A percentile compares a stretch with the other conserved stretches of the same genome.
Evolutionary conservation across 768 basidiomycete species (phyloP).

Genomic region (Termitomyces sp.): DNA sequence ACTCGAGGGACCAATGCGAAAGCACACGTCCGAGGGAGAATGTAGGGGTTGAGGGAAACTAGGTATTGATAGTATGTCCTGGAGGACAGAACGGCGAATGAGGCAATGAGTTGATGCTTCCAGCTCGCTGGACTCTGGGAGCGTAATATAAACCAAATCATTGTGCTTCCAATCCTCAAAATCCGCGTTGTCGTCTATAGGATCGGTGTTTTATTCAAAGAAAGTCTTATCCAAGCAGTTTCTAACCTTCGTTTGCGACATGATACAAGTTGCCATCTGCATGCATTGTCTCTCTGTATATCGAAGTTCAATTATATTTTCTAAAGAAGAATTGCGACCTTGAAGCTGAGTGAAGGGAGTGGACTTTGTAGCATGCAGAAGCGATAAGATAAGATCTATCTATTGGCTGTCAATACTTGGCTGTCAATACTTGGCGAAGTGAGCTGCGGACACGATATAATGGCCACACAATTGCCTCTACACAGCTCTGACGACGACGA

Average conservation of each 20-base stretch:
- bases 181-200: background rate
- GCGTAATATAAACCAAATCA: conserved; percentile 9
- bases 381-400: background rate
- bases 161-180: conserved; percentile 8
- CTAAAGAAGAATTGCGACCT: background rate
- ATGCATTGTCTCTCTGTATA: background rate
- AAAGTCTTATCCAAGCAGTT: background rate
- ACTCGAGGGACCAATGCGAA: conserved; percentile 10
- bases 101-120: conserved; percentile 16
- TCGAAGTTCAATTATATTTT: background rate
- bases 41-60: conserved; percentile 9
- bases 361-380: too few species aligned
- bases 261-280: background rate
- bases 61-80: conserved; percentile 8
- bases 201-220: background rate
- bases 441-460: conserved; percentile 2
- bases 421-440: background rate
- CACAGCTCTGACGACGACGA: conserved; percentile 58
- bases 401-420: too few species aligned
- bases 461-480: conserved; percentile 6
- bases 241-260: background rate
- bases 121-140: conserved; percentile 4
- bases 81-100: conserved; percentile 6
- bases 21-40: conserved; percentile 8
- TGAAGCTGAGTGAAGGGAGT: background rate